These are phyloP conservation scores for Aureobasidium zeae DNA, from an alignment of 2,329 filamentous ascomycete genomes.

Conservation along the genomic window DNA sequence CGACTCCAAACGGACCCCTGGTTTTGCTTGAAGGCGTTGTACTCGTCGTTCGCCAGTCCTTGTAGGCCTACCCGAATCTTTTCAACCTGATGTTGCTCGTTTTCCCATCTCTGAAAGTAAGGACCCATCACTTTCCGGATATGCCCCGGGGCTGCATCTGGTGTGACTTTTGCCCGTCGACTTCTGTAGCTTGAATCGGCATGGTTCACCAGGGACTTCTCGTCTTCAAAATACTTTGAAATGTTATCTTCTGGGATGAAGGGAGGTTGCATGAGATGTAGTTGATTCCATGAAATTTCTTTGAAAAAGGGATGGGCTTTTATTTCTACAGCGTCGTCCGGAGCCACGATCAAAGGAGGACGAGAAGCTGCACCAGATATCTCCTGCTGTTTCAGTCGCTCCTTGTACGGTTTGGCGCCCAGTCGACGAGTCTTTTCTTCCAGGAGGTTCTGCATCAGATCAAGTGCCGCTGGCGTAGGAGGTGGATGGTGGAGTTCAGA, in stretches of 20 bases:
- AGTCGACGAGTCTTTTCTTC: conserved; percentile 29
- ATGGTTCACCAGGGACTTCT: conserved; percentile 53
- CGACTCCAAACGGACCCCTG: conserved; percentile 24
- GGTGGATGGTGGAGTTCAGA: conserved; percentile 41
- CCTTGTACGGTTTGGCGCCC: background rate
- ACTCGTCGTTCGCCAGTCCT: conserved; percentile 23
- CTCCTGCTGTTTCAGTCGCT: no score
- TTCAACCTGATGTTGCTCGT: conserved; percentile 22
- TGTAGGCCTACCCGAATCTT: conserved; percentile 26
- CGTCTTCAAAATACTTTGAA: conserved; percentile 85
- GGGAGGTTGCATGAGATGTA: conserved; percentile 64
- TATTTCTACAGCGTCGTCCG: conserved; percentile 80
- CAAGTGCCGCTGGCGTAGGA: conserved; percentile 62
- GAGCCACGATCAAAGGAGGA: conserved; percentile 50
- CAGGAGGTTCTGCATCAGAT: conserved; percentile 65
- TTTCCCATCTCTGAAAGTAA: conserved; percentile 21
- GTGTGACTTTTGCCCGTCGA: conserved; percentile 20
- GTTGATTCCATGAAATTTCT: conserved; percentile 64
- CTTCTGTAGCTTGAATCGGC: conserved; percentile 20
- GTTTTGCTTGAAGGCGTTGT: conserved; percentile 26
- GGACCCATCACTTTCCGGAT: conserved; percentile 15
- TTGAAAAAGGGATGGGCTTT: conserved; percentile 82
- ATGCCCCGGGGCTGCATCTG: conserved; percentile 14
- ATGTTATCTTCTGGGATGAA: conserved; percentile 58
- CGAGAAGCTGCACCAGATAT: no score